These are phyloP conservation scores for Fusarium sp. DNA, from an alignment of 2,329 filamentous ascomycete genomes.

Conservation along the genomic window DNA sequence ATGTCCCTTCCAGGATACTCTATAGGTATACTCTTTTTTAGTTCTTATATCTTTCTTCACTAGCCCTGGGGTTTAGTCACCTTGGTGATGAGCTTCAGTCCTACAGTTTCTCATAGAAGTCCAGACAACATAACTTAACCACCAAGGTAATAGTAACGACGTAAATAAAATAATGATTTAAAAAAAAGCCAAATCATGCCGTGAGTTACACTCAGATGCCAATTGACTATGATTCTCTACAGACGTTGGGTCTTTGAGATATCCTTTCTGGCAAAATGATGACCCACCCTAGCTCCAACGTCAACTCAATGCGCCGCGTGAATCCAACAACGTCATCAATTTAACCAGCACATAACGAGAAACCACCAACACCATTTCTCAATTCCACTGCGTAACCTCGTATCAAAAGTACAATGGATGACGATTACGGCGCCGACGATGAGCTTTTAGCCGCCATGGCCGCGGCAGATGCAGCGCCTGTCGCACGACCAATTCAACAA, in stretches of 20 bases:
- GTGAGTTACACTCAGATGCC: not conserved
- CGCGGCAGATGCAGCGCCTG: conserved; percentile 57
- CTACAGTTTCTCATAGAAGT: no score
- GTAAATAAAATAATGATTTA: not conserved
- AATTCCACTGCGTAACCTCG: not conserved
- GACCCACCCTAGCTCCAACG: conserved; percentile 34
- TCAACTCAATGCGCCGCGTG: conserved; percentile 25
- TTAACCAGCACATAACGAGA: not conserved
- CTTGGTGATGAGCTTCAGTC: no score
- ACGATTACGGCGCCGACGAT: conserved; percentile 70
- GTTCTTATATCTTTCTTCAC: no score
- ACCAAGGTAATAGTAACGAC: not conserved
- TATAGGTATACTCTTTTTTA: no score
- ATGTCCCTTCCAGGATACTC: no score
- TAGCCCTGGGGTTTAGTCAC: no score
- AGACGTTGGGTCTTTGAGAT: not conserved
- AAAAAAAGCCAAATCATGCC: not conserved
- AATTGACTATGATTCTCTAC: not conserved
- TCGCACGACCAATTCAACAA: conserved; percentile 54
- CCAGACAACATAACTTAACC: not conserved
- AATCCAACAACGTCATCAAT: conserved; percentile 24
- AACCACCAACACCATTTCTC: not conserved
- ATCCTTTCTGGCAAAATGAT: not conserved
- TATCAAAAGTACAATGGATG: conserved; percentile 56
- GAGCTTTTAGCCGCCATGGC: conserved; percentile 69